These are phyloP conservation scores for Linnemannia hyalina DNA, from an alignment of 192 early-diverging fungal species.

Conservation along the genomic window DNA sequence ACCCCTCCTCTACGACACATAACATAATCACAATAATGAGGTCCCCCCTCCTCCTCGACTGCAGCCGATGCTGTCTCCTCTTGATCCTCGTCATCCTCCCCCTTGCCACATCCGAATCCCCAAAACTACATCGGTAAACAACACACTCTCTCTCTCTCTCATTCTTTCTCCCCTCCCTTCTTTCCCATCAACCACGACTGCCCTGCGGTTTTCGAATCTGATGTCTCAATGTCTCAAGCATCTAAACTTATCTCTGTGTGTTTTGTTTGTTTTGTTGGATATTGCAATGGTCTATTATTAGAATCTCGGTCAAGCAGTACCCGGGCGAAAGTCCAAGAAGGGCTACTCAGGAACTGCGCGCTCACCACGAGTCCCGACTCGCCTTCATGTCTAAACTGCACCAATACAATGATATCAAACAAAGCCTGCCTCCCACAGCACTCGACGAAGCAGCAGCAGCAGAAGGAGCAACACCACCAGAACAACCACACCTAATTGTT, in stretches of 20 bases:
- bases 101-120: constrained; percentile 11
- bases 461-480: constrained; percentile 3
- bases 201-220: not conserved
- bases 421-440: not conserved
- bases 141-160: not conserved
- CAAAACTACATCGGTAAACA: constrained; percentile 35
- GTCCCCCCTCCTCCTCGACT: not conserved
- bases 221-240: not conserved
- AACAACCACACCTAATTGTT: not conserved
- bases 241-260: not conserved
- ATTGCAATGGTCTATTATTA: constrained; percentile 28
- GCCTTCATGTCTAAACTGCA: constrained; percentile 45
- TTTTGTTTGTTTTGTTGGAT: not conserved
- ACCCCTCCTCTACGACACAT: not conserved
- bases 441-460: not conserved
- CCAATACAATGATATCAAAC: not conserved
- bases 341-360: constrained; percentile 31
- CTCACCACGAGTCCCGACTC: constrained; percentile 26
- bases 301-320: constrained; percentile 41
- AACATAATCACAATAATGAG: not conserved
- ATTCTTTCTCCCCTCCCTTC: not conserved
- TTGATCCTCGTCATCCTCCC: constrained; percentile 19
- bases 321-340: constrained; percentile 33
- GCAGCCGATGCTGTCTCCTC: constrained; percentile 25
- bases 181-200: not conserved